These are phyloP conservation scores for Pseudogymnoascus sp. DNA, from an alignment of 2,329 filamentous ascomycete species.

Conservation along the genomic window DNA sequence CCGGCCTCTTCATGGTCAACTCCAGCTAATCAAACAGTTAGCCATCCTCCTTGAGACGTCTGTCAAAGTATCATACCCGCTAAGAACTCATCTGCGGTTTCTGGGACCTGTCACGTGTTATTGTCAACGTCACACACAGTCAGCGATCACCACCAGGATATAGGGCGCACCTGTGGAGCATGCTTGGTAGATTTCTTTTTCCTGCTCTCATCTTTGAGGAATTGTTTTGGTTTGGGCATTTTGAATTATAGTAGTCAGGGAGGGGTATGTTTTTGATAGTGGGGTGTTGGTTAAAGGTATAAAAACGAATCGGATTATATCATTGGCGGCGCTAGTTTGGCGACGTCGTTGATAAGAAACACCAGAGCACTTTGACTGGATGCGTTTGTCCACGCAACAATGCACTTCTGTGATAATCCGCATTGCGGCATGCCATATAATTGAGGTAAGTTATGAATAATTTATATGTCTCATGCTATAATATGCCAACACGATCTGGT, in stretches of 20 bases:
- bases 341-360: neutral
- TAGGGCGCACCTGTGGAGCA: conserved; percentile 20
- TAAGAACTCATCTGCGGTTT: conserved; percentile 61
- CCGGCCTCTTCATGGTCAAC: conserved; percentile 65
- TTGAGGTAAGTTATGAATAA: neutral
- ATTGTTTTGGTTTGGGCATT: conserved; percentile 32
- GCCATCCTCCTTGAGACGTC: neutral
- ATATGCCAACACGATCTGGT: neutral
- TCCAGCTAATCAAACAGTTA: conserved; percentile 39
- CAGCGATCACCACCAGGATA: neutral
- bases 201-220: conserved; percentile 26
- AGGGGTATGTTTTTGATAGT: neutral
- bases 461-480: neutral
- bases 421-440: neutral
- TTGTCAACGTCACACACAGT: neutral
- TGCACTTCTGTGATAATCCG: neutral
- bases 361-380: neutral
- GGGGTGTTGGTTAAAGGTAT: neutral
- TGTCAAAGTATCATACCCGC: conserved; percentile 38
- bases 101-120: conserved; percentile 38
- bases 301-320: neutral
- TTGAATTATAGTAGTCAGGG: neutral
- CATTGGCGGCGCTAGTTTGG: conserved; percentile 1
- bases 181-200: conserved; percentile 35
- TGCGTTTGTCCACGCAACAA: neutral